Evolutionary conservation across 164 flowering plant species (phyloP), one percentile per base, ranked within the genome.

Genomic region (Stephania cephalantha): DNA sequence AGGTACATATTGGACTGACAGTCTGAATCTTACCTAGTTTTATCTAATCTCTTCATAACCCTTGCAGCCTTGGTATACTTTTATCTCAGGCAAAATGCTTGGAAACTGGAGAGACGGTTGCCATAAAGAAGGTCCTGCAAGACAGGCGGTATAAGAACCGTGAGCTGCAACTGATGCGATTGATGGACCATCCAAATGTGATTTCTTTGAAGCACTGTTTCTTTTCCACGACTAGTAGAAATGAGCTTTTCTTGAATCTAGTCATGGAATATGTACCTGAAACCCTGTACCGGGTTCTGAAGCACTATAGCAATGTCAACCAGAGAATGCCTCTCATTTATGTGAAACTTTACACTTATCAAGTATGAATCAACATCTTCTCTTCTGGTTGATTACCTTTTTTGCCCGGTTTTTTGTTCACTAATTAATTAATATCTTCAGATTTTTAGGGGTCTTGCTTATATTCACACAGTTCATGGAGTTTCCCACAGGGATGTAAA

Each of bases 241-340:
- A 93, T 79, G 99, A 95, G 80, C 94, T 93, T 70, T 95, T 90
- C 61, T 88, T 95, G 68, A 95, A 93, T 77, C 79, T 95, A 80
- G 99, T 95, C 11, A 95, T 95, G 99, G 98, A 95, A 75, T 95
- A 88, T 80, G 93, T 95, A 22, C 99, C 99, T 22, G 98, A 95
- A 81, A 91, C 87, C 20, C 81, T 95, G 82, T 91, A 86, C 73
- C 85, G 88, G 48, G 94, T 89, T 72, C 78, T 95, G 78, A 93
- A 85, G 86, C 98, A 91, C 77, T 91, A 90, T 71, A 88, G 83
- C 85, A 87, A 83, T 79, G 79, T 80, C 72, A 91, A 89, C 81
- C 99, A 93, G 83, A 84, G 90, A 80, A 95, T 93, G 99, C 99
- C 98, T 12, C 91, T 94, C 45, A 85, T 94, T 71, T 91, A 90